Conservation (phyloP, 2,329 filamentous ascomycete genomes). For the Talaromyces amestolkiae region DNA sequence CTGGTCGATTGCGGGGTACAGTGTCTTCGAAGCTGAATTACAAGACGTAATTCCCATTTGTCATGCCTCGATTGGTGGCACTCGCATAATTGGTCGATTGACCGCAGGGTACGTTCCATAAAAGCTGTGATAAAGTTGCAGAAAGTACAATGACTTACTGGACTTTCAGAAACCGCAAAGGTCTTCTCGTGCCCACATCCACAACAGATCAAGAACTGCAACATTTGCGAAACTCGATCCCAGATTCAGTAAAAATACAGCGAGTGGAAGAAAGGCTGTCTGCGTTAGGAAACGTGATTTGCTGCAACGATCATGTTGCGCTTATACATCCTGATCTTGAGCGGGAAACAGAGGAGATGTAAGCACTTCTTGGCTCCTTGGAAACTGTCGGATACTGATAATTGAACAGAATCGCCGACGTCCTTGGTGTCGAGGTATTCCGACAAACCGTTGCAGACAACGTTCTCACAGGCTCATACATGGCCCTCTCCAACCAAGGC, state of each 20-base stretch:
- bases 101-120: conserved; percentile 70
- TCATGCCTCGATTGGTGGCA: conserved; percentile 93
- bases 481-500: conserved; percentile 92
- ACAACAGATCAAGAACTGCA: conserved; percentile 98
- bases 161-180: conserved; percentile 76
- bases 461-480: conserved; percentile 93
- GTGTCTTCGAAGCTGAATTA: conserved; percentile 95
- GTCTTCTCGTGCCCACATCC: conserved; percentile 89
- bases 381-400: neutral
- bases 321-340: conserved; percentile 95
- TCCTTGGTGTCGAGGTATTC: conserved; percentile 63
- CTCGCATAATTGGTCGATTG: conserved; percentile 90
- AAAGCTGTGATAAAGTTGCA: neutral
- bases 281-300: conserved; percentile 95
- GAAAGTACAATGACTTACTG: conserved; percentile 7
- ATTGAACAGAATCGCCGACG: conserved; percentile 69
- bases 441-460: conserved; percentile 94
- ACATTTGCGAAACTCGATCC: conserved; percentile 91
- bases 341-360: conserved; percentile 95
- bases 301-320: conserved; percentile 93
- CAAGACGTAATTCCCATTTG: conserved; percentile 97
- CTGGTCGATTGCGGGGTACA: conserved; percentile 35
- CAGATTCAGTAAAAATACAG: conserved; percentile 89
- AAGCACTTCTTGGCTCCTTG: conserved; percentile 14
- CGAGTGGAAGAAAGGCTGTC: conserved; percentile 96